phyloP scores from a whole-genome alignment of 306 rosid genomes.

The Cyclanthera cordifolia region DNA sequence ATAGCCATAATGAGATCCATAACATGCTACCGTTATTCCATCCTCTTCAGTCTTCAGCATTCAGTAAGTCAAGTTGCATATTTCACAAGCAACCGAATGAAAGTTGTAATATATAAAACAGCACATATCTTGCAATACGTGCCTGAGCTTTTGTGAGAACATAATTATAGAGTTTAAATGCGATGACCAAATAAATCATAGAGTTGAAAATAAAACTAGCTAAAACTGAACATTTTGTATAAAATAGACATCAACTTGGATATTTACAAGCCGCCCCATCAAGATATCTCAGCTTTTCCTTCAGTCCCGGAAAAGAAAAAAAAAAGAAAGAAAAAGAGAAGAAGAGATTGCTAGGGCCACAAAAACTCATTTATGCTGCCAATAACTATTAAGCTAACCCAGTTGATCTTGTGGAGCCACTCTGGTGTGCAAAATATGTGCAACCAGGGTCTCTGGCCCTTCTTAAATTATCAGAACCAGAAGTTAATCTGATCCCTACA shows the following conservation, averaged over 20 bases:
- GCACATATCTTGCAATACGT: not conserved
- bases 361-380: conserved; percentile 13
- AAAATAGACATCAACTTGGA: conserved; percentile 21
- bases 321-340: not conserved
- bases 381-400: not conserved
- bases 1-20: not conserved
- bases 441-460: conserved; percentile 12
- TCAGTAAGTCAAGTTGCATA: not conserved
- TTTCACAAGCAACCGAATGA: not conserved
- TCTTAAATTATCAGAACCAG: conserved; percentile 1
- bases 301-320: conserved; percentile 20
- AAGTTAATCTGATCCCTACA: conserved; percentile 11
- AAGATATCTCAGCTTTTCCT: conserved; percentile 17
- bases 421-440: conserved; percentile 6
- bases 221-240: conserved; percentile 7
- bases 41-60: conserved; percentile 5
- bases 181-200: not conserved
- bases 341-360: conserved; percentile 11
- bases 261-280: conserved; percentile 39
- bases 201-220: not conserved
- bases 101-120: not conserved
- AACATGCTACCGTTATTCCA: not conserved
- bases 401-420: conserved; percentile 8
- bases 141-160: conserved; percentile 3
- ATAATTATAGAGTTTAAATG: not conserved